These are phyloP conservation scores for Cryptosporidium sp. DNA, from an alignment of 169 alveolate genomes.

Conservation along the genomic window DNA sequence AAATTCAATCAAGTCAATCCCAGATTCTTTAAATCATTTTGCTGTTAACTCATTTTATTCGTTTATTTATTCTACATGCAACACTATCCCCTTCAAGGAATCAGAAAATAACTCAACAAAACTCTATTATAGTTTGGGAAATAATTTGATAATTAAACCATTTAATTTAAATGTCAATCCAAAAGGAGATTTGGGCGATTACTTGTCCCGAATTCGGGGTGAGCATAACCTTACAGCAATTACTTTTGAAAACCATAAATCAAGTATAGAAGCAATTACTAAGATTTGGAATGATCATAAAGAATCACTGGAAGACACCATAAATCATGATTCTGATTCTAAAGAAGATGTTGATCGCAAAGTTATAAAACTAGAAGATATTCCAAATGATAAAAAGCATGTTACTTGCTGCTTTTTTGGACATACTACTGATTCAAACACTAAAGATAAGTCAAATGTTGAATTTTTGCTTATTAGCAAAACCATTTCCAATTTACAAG, in stretches of 20 bases:
- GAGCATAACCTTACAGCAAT: conserved; percentile 21
- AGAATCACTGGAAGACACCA: neutral
- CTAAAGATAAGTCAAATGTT: neutral
- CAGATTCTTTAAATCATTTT: neutral
- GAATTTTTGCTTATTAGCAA: neutral
- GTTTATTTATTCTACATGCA: neutral
- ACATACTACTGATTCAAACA: neutral
- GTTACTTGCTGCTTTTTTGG: conserved; percentile 39
- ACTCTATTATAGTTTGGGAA: neutral
- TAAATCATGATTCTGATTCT: neutral
- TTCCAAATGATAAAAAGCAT: neutral
- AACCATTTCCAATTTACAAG: conserved; percentile 7
- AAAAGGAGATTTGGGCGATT: neutral
- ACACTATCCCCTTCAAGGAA: neutral
- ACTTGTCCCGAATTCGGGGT: neutral
- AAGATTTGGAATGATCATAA: conserved; percentile 25
- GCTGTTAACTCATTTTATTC: neutral
- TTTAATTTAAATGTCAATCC: neutral
- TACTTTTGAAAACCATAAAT: conserved; percentile 13
- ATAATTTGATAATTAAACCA: neutral
- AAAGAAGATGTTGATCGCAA: neutral
- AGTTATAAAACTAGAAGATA: neutral
- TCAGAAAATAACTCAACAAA: neutral
- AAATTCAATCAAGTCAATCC: neutral
- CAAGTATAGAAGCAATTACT: neutral